Base-by-base conservation (phyloP, 2,329 filamentous ascomycete species). In the Aspergillus puulaauensis region DNA sequence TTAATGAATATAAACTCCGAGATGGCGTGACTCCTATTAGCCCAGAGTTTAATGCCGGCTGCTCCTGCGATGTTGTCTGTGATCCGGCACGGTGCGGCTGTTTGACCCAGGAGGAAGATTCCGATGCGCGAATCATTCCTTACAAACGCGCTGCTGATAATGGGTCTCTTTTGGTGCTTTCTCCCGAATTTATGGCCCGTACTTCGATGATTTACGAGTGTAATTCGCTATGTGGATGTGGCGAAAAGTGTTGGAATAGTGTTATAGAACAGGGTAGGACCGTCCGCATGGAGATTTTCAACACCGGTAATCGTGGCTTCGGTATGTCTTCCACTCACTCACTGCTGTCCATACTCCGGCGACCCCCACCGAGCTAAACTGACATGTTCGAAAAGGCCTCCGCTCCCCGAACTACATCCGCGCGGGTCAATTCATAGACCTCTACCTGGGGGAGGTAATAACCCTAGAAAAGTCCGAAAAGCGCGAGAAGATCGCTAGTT, bases 361-460 rank as follows among this genome's bases (percentile, higher is more conserved):
- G 7, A 14, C 44, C 12, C 6, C 6, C 9, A 17, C 11, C n/a
- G 48, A 44, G 9, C 35, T 31, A 27, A 40, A 44, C 19, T 37
- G 15, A 58, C 44, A 56, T 66, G 54, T 64, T 23, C 27, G 40
- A 23, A 37, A 41, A 76, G 76, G 77, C 6, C 69, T 79, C 7
- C 74, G 77, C 3, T 78, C 75, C 1, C 68, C 63, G 0, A 67
- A 75, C 19, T 51, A 58, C 2, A 76, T 80, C 45, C 61, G 69
- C 31, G 66, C 69, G 1, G 78, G 78, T 0, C 77, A 80, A 59
- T 80, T 78, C 47, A 78, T 80, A 50, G 77, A 79, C 51, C 66
- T 67, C 8, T 80, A 80, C 55, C 70, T 78, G 0, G 78, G 78
- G 3, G 78, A 80, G 55, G 72, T 80, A 0, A 71, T 80, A 6